These are phyloP conservation scores for Leishmania mexicana DNA, from an alignment of 208 protist genomes.

Conservation along the genomic window DNA sequence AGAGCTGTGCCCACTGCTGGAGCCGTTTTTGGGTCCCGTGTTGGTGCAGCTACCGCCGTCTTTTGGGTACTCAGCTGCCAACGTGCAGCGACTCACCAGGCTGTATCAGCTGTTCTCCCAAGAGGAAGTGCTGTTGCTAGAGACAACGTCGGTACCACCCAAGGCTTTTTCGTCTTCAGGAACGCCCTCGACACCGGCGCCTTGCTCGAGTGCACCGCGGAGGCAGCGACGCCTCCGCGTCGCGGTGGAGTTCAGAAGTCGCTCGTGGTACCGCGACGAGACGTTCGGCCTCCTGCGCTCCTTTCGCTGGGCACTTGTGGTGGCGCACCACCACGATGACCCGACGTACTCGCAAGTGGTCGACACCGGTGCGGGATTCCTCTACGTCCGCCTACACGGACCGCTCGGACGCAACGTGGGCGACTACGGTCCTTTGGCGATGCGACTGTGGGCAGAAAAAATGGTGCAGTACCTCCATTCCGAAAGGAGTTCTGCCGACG, in stretches of 20 bases:
- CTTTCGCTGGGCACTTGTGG: slow-evolving; percentile 67
- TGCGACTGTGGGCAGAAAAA: slow-evolving; percentile 70
- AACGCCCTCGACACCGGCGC: not conserved
- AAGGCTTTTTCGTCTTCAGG: not conserved
- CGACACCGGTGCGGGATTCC: slow-evolving; percentile 61
- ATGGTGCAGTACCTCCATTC: slow-evolving; percentile 43
- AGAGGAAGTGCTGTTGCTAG: slow-evolving; percentile 17
- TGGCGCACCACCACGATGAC: slow-evolving; percentile 64
- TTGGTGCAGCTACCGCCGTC: slow-evolving; percentile 75
- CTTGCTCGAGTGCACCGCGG: not conserved
- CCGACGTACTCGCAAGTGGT: slow-evolving; percentile 49
- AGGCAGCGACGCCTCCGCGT: slow-evolving; percentile 42
- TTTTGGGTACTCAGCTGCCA: slow-evolving; percentile 40
- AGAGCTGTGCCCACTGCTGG: slow-evolving; percentile 43
- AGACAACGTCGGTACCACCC: slow-evolving; percentile 4
- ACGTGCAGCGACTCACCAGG: slow-evolving; percentile 48
- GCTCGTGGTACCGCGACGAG: slow-evolving; percentile 61
- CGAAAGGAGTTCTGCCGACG: not conserved
- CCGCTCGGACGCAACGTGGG: slow-evolving; percentile 49
- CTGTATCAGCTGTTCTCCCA: slow-evolving; percentile 44
- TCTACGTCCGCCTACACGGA: slow-evolving; percentile 79
- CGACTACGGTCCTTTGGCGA: slow-evolving; percentile 63
- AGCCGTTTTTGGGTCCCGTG: slow-evolving; percentile 58
- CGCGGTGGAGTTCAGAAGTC: slow-evolving; percentile 76
- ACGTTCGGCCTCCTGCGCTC: slow-evolving; percentile 51